Conservation (phyloP, 2,329 filamentous ascomycete species). For the Bipolaris bicolor region DNA sequence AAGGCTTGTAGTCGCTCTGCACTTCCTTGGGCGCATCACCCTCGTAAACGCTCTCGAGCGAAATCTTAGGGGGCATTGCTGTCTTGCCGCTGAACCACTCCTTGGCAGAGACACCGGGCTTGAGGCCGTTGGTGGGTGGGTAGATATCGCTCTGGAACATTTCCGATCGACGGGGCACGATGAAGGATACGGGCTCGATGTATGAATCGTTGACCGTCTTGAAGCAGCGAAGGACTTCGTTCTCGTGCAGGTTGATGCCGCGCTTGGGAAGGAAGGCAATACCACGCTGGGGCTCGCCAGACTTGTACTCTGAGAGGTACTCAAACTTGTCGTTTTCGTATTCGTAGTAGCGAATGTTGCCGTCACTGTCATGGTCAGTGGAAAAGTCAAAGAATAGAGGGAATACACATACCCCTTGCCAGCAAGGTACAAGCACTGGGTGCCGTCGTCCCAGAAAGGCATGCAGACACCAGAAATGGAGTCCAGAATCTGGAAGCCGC, state of each 20-base stretch:
- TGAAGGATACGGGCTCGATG: slow-evolving; percentile 97
- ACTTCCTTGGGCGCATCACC: slow-evolving; percentile 81
- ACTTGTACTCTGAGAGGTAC: slow-evolving; percentile 96
- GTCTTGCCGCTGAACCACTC: slow-evolving; percentile 91
- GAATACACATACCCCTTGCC: slow-evolving; percentile 80
- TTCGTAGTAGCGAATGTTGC: slow-evolving; percentile 99
- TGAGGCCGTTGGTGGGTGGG: slow-evolving; percentile 80
- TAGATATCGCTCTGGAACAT: slow-evolving; percentile 98
- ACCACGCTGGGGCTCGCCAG: slow-evolving; percentile 90
- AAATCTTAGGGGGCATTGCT: slow-evolving; percentile 86
- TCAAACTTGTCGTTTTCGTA: slow-evolving; percentile 99
- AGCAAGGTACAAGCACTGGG: slow-evolving; percentile 92
- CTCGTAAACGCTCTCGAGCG: slow-evolving; percentile 89
- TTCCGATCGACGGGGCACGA: slow-evolving; percentile 89
- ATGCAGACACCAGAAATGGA: slow-evolving; percentile 98
- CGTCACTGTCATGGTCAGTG: slow-evolving; percentile 67
- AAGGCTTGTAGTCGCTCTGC: slow-evolving; percentile 69
- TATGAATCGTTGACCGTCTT: slow-evolving; percentile 96
- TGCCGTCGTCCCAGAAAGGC: slow-evolving; percentile 99
- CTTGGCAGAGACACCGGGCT: slow-evolving; percentile 76
- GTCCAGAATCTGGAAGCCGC: slow-evolving; percentile 88
- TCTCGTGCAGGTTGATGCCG: slow-evolving; percentile 94
- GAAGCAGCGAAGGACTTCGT: slow-evolving; percentile 88
- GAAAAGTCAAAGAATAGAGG: not conserved
- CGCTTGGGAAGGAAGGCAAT: slow-evolving; percentile 94